phyloP scores from a whole-genome alignment of 129 eudicot genomes.

The Chrysanthemum seticuspe region DNA sequence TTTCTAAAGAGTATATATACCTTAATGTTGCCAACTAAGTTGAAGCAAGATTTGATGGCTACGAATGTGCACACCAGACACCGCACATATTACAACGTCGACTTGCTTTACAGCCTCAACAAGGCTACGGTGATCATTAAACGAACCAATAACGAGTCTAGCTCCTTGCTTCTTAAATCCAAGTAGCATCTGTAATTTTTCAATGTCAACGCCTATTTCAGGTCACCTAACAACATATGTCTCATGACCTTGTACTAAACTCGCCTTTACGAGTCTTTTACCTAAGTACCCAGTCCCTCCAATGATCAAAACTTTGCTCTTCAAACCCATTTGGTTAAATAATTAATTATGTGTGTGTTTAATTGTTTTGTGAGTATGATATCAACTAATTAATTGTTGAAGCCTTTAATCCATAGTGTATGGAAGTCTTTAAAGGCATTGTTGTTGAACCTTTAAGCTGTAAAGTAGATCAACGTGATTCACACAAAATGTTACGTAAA shows the following conservation, averaged over 20 bases:
- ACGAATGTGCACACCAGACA: slow-evolving; percentile 78
- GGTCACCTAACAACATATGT: slow-evolving; percentile 46
- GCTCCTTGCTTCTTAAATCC: slow-evolving; percentile 74
- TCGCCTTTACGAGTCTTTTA: slow-evolving; percentile 48
- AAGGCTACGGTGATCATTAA: slow-evolving; percentile 58
- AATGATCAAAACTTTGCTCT: slow-evolving; percentile 49
- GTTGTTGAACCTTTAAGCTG: slow-evolving; percentile 31
- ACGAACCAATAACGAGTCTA: slow-evolving; percentile 53
- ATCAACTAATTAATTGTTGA: no score
- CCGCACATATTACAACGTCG: slow-evolving; percentile 72
- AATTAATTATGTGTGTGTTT: no score
- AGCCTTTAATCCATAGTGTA: no score
- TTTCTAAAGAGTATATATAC: slow-evolving; percentile 25
- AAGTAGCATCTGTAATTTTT: slow-evolving; percentile 58
- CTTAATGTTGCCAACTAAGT: slow-evolving; percentile 84
- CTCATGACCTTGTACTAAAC: slow-evolving; percentile 52
- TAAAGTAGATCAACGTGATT: not conserved
- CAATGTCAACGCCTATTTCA: slow-evolving; percentile 62
- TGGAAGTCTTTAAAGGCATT: no score
- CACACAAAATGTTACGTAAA: not conserved
- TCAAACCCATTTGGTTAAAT: no score
- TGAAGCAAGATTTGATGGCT: slow-evolving; percentile 69
- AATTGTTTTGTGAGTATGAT: no score
- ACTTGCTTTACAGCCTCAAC: slow-evolving; percentile 72
- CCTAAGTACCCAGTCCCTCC: slow-evolving; percentile 66